Conservation (phyloP, 805 yeast genomes). For the Metschnikowia baotianmanensis region DNA sequence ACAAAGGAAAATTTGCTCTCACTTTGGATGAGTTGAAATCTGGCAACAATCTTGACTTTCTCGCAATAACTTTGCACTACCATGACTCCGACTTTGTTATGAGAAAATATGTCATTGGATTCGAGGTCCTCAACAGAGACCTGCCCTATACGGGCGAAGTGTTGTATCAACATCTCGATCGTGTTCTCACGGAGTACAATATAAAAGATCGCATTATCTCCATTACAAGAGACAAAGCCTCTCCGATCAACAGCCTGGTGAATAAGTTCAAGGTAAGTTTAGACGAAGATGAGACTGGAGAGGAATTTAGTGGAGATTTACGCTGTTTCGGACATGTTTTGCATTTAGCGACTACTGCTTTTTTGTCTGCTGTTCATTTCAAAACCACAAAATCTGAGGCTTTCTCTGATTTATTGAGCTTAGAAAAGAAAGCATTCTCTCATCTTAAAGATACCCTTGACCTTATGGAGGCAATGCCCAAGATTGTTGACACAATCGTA, state of each 20-base stretch:
- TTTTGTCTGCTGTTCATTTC: not conserved
- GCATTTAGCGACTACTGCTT: conserved; percentile 1
- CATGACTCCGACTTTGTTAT: conserved; percentile 1
- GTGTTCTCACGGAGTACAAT: conserved; percentile 1
- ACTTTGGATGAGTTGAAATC: conserved; percentile 4
- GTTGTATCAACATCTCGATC: conserved; percentile 2
- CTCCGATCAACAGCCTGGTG: conserved; percentile 2
- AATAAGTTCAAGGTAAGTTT: not conserved
- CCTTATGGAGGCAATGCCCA: conserved; percentile 1
- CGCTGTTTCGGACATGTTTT: conserved; percentile 1
- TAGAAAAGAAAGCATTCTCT: not conserved
- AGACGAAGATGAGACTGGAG: not conserved
- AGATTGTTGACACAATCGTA: conserved; percentile 1
- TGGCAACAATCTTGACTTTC: conserved; percentile 1
- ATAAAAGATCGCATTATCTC: conserved; percentile 4
- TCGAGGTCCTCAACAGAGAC: conserved; percentile 1
- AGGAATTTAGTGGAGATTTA: conserved; percentile 3
- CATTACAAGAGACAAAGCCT: conserved; percentile 1
- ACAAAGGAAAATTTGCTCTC: conserved; percentile 2
- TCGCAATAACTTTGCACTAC: conserved; percentile 3
- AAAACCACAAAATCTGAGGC: not conserved
- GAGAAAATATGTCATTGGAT: not conserved
- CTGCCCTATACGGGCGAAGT: conserved; percentile 3
- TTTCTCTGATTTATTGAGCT: not conserved
- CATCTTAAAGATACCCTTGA: not conserved